A percentile compares a stretch with the other conserved stretches of the same genome.
These are phyloP conservation scores for Plicaturopsis crispa DNA, from an alignment of 768 basidiomycete genomes.

Conservation along the genomic window DNA sequence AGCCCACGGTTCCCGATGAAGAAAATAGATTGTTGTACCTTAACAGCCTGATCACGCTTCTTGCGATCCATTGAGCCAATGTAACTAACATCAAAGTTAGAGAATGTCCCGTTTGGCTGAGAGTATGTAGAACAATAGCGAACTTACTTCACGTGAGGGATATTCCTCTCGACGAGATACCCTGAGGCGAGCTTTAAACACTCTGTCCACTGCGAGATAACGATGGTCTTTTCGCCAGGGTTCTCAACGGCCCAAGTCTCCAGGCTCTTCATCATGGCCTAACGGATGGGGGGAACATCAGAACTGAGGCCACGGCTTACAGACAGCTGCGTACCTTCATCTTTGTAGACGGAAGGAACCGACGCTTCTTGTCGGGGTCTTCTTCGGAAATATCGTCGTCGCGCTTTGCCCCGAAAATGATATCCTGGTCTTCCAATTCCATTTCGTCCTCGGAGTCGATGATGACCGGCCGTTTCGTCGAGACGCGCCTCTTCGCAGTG, in stretches of 20 bases:
- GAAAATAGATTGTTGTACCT: too few relatives aligned
- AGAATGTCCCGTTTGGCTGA: not conserved
- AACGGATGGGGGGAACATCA: constrained; percentile 1
- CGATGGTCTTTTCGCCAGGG: constrained; percentile 58
- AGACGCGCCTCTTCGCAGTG: constrained; percentile 27
- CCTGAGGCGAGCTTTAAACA: constrained; percentile 57
- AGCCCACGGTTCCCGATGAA: too few relatives aligned
- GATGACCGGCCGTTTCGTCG: constrained; percentile 28
- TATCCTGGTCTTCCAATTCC: constrained; percentile 33
- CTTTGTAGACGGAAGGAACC: constrained; percentile 65
- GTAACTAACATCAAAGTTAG: constrained; percentile 27
- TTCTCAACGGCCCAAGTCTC: constrained; percentile 32
- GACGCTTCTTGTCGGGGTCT: constrained; percentile 37
- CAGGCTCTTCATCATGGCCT: constrained; percentile 58
- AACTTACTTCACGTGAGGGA: constrained; percentile 47
- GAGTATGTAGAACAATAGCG: not conserved
- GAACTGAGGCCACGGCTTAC: not conserved
- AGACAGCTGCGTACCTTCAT: constrained; percentile 44
- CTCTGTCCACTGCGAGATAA: constrained; percentile 67
- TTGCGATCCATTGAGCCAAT: constrained; percentile 51
- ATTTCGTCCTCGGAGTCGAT: constrained; percentile 38
- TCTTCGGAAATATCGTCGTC: constrained; percentile 21
- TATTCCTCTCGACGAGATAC: constrained; percentile 45
- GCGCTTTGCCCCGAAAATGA: constrained; percentile 28
- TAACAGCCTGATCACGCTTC: constrained; percentile 47